These are phyloP conservation scores for Leccinum disarticulatum DNA, from an alignment of 768 basidiomycete genomes.

Conservation along the genomic window DNA sequence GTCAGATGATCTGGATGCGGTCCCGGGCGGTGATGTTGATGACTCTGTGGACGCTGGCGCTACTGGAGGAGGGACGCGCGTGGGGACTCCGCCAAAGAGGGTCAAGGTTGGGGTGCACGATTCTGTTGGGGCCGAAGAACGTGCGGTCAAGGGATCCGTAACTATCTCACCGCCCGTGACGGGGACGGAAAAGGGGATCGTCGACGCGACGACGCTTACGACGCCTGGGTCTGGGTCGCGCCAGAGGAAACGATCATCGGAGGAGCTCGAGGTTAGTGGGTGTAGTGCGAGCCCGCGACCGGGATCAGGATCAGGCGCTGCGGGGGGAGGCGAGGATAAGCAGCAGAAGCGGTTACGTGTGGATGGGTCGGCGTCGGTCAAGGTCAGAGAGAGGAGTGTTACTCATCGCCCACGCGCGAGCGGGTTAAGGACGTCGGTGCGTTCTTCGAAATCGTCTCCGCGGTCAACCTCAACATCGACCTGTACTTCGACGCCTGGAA, in stretches of 20 bases:
- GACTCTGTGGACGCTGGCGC: background rate
- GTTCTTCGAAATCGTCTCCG: slow-evolving; percentile 10
- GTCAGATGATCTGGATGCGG: slow-evolving; percentile 36
- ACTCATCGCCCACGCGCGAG: background rate
- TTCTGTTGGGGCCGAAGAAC: slow-evolving; percentile 8
- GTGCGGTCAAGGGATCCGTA: background rate
- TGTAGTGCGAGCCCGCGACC: slow-evolving; percentile 10
- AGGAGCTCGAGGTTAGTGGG: slow-evolving; percentile 41
- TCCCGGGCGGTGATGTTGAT: background rate
- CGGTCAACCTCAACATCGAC: background rate
- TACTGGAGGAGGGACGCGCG: slow-evolving; percentile 8
- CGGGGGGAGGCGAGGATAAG: slow-evolving; percentile 13
- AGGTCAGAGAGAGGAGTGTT: background rate
- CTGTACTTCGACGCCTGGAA: slow-evolving; percentile 5
- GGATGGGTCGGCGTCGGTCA: slow-evolving; percentile 18
- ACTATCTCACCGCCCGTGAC: background rate
- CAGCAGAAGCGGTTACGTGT: slow-evolving; percentile 33
- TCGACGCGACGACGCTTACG: background rate
- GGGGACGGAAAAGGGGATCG: background rate
- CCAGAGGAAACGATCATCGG: slow-evolving; percentile 49
- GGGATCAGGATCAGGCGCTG: background rate
- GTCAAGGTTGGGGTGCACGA: slow-evolving; percentile 25
- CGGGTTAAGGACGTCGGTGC: background rate
- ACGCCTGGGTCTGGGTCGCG: slow-evolving; percentile 19
- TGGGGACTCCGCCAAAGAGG: slow-evolving; percentile 44